Conservation (phyloP, 1,139 yeast genomes). For the Saccharomycopsis hybrid region DNA sequence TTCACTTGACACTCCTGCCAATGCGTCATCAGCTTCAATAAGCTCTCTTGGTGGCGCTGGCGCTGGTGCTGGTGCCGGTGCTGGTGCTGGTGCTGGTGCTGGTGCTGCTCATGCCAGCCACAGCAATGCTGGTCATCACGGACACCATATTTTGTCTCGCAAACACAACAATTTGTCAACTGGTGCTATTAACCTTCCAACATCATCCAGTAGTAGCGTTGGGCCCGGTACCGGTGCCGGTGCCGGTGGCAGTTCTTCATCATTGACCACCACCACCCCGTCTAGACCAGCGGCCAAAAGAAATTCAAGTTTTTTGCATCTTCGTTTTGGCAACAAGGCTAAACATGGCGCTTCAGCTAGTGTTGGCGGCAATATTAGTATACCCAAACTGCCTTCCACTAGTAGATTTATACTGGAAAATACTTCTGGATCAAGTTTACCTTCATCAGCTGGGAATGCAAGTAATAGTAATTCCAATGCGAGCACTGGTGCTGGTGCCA, state of each 20-base stretch:
- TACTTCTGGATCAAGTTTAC: no score
- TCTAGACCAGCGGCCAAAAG: constrained; percentile 14
- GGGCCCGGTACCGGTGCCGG: not conserved
- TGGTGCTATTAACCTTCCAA: not conserved
- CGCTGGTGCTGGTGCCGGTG: not conserved
- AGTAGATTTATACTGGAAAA: no score
- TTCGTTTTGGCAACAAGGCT: constrained; percentile 23
- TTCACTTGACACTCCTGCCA: constrained; percentile 26
- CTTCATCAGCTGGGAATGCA: no score
- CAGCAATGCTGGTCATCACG: not conserved
- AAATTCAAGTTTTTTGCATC: constrained; percentile 21
- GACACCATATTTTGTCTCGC: not conserved
- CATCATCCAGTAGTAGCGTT: not conserved
- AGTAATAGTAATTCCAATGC: no score
- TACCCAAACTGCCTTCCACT: no score
- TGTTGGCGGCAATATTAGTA: constrained; percentile 11
- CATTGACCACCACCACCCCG: not conserved
- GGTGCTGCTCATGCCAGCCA: not conserved
- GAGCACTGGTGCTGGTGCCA: no score
- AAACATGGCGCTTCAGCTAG: no score
- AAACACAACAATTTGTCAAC: not conserved
- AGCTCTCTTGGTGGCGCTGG: not conserved
- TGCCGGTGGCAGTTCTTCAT: not conserved
- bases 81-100: constrained; percentile 3
- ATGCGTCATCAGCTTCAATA: constrained; percentile 11